Evolutionary conservation across 352 stramenopile species (phyloP).

Genomic region (Thraustotheca clavata): DNA sequence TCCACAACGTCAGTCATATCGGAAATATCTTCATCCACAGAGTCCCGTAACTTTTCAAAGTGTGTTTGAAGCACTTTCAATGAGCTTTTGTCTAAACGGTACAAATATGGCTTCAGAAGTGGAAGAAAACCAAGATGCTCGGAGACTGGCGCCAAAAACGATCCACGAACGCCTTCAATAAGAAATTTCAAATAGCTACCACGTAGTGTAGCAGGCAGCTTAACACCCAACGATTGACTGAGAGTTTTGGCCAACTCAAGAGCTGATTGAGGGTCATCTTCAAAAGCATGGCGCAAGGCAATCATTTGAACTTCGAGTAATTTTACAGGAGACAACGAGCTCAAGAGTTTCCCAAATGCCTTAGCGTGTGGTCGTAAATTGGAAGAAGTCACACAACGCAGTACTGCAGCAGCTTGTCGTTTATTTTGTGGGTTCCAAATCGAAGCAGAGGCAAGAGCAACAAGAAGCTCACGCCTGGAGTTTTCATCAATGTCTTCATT

Average conservation of each 20-base stretch:
- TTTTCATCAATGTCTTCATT: slow-evolving; percentile 44
- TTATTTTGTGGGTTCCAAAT: slow-evolving; percentile 81
- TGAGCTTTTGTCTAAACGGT: slow-evolving; percentile 51
- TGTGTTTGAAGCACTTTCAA: slow-evolving; percentile 57
- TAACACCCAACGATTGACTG: slow-evolving; percentile 73
- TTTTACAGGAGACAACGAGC: slow-evolving; percentile 57
- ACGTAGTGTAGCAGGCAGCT: slow-evolving; percentile 48
- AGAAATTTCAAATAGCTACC: slow-evolving; percentile 76
- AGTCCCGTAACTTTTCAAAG: slow-evolving; percentile 48
- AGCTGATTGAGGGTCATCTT: slow-evolving; percentile 52
- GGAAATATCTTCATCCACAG: slow-evolving; percentile 35
- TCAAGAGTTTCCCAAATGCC: slow-evolving; percentile 72
- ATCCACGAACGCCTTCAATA: slow-evolving; percentile 67
- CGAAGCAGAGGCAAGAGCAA: slow-evolving; percentile 57
- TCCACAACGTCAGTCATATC: slow-evolving; percentile 42
- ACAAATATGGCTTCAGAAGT: slow-evolving; percentile 56
- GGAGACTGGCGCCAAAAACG: slow-evolving; percentile 35
- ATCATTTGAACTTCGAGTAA: slow-evolving; percentile 87
- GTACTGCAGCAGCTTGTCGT: slow-evolving; percentile 56
- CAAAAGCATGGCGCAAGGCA: slow-evolving; percentile 57
- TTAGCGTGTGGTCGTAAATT: slow-evolving; percentile 52
- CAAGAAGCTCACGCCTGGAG: slow-evolving; percentile 34
- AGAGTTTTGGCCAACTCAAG: slow-evolving; percentile 66
- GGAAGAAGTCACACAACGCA: slow-evolving; percentile 54
- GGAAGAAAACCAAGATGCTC: slow-evolving; percentile 65